A percentile compares a stretch with the other conserved stretches of the same genome.
Evolutionary conservation across 1,284 basidiomycete genomes (phyloP).

Genomic region (Phenoliferia sp.): DNA sequence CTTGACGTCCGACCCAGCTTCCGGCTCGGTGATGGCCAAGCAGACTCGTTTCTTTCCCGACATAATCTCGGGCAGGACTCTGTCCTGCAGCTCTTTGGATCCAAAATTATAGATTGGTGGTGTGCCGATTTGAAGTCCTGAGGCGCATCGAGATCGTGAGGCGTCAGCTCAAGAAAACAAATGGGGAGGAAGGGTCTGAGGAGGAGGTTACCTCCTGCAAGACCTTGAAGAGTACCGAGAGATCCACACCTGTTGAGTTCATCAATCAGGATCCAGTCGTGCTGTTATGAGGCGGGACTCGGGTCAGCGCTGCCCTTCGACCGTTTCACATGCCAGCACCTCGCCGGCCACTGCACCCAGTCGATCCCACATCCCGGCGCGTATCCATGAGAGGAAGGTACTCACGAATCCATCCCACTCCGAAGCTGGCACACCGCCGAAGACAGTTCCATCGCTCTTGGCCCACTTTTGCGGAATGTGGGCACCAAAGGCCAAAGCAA

Average conservation of each 20-base stretch:
- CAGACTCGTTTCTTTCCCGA: conserved; percentile 44
- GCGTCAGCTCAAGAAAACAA: conserved; percentile 39
- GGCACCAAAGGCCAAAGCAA: conserved; percentile 33
- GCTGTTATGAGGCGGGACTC: conserved; percentile 2
- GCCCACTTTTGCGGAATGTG: conserved; percentile 18
- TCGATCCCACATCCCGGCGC: background rate
- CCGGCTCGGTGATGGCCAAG: conserved; percentile 38
- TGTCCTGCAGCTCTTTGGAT: conserved; percentile 42
- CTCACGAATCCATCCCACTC: conserved; percentile 38
- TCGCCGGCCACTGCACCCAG: background rate
- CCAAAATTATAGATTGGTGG: conserved; percentile 43
- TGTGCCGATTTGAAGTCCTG: conserved; percentile 13
- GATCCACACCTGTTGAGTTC: conserved; percentile 29
- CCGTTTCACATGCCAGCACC: background rate
- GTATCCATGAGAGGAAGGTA: background rate
- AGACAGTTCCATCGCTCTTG: conserved; percentile 36
- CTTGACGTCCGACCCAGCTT: conserved; percentile 43
- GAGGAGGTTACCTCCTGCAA: conserved; percentile 38
- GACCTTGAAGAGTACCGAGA: conserved; percentile 33
- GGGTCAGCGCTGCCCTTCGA: conserved; percentile 9
- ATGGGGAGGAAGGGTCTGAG: conserved; percentile 37
- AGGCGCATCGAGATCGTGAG: too few species aligned
- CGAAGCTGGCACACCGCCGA: conserved; percentile 44
- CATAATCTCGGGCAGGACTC: conserved; percentile 44
- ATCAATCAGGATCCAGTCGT: conserved; percentile 32